Conservation (phyloP, 306 rosid species). For the Boehmeria nivea region DNA sequence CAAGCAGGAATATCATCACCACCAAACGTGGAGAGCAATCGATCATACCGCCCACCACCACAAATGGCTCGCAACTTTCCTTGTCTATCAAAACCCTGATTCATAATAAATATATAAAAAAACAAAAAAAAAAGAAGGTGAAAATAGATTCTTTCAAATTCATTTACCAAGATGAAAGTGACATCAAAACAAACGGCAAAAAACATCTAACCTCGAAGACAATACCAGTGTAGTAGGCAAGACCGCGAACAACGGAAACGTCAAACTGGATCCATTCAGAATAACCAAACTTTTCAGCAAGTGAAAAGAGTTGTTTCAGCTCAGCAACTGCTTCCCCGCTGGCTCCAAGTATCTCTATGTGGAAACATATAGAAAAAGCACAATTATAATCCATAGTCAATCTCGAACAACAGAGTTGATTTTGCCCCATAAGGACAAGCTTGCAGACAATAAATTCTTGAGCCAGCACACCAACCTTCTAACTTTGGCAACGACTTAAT, state of each 20-base stretch:
- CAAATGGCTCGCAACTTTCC: conserved; percentile 98
- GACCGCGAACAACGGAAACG: conserved; percentile 94
- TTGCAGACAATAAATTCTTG: background rate
- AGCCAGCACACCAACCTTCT: conserved; percentile 54
- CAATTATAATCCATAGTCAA: conserved; percentile 3
- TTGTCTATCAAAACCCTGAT: conserved; percentile 85
- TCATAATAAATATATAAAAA: no score
- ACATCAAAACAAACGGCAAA: conserved; percentile 1
- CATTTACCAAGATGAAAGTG: background rate
- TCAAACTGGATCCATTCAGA: conserved; percentile 93
- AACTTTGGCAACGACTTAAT: conserved; percentile 75
- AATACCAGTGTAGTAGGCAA: conserved; percentile 92
- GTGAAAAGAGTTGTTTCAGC: conserved; percentile 73
- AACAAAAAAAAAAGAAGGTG: background rate
- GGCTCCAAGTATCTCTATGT: conserved; percentile 64
- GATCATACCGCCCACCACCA: conserved; percentile 94
- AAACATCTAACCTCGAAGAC: conserved; percentile 77
- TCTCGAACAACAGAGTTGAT: background rate
- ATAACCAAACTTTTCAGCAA: conserved; percentile 90
- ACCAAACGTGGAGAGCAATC: conserved; percentile 85
- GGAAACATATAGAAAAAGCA: conserved; percentile 20
- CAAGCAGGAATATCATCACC: conserved; percentile 89
- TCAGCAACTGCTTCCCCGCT: conserved; percentile 79
- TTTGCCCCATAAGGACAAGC: background rate
- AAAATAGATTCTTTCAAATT: background rate